Conservation (phyloP, 1,284 basidiomycete genomes). For the Porphyrellus sp. region DNA sequence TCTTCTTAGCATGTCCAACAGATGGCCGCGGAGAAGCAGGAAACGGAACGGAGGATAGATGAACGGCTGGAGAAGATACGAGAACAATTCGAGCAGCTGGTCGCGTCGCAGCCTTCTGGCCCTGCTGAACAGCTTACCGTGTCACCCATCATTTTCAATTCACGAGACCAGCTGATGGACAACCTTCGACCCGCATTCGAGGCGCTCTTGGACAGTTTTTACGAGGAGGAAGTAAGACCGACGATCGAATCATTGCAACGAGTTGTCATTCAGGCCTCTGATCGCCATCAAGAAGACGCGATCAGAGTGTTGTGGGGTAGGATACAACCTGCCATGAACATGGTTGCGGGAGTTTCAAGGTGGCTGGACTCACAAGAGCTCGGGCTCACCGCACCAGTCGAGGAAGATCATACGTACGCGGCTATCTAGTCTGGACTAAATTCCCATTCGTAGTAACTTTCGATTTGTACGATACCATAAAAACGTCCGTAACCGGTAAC, state of each 20-base stretch:
- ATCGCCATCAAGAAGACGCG: conserved; percentile 25
- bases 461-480: conserved; percentile 22
- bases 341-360: conserved; percentile 31
- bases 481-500: not conserved
- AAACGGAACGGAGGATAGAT: conserved; percentile 12
- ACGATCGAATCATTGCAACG: conserved; percentile 16
- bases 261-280: conserved; percentile 13
- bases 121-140: not conserved
- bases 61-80: conserved; percentile 18
- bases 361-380: conserved; percentile 34
- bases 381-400: conserved; percentile 21
- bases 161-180: conserved; percentile 19
- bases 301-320: conserved; percentile 29
- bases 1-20: conserved; percentile 17
- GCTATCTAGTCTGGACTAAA: not conserved
- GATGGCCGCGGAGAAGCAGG: conserved; percentile 17
- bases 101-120: conserved; percentile 6
- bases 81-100: conserved; percentile 20
- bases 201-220: conserved; percentile 22
- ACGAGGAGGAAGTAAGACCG: conserved; percentile 23
- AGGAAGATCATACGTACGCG: not conserved
- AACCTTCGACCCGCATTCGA: conserved; percentile 22
- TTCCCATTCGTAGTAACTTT: conserved; percentile 20
- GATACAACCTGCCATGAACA: conserved; percentile 33
- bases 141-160: not conserved